phyloP scores from a whole-genome alignment of 1,139 yeast genomes.

The Yamadazyma atlantica region DNA sequence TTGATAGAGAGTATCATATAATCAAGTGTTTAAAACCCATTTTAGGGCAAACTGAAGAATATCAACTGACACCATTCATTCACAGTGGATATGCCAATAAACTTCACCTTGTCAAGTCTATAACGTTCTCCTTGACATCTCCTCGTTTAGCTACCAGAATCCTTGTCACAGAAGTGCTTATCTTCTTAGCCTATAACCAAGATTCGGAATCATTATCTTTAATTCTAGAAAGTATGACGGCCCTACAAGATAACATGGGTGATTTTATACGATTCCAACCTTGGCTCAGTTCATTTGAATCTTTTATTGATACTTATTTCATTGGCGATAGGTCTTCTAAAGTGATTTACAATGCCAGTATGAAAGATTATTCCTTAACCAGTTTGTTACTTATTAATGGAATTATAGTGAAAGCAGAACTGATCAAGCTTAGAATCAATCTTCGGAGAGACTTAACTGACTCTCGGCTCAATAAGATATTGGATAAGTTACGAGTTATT shows the following conservation, averaged over 20 bases:
- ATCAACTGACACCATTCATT: conserved; percentile 13
- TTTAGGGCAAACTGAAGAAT: conserved; percentile 20
- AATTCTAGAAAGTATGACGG: conserved; percentile 33
- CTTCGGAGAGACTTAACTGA: conserved; percentile 43
- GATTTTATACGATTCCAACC: conserved; percentile 41
- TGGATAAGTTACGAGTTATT: conserved; percentile 36
- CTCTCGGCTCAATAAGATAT: conserved; percentile 37
- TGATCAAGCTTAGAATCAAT: conserved; percentile 28
- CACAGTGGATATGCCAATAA: conserved; percentile 22
- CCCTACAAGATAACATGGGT: conserved; percentile 36
- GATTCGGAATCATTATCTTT: conserved; percentile 24
- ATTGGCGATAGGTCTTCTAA: conserved; percentile 17
- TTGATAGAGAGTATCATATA: conserved; percentile 40
- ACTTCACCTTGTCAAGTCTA: conserved; percentile 33
- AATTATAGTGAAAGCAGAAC: conserved; percentile 36
- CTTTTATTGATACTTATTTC: conserved; percentile 33
- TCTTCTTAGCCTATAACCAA: conserved; percentile 32
- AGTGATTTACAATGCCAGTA: conserved; percentile 16
- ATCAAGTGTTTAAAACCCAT: conserved; percentile 40
- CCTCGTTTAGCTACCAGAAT: conserved; percentile 44
- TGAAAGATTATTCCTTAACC: conserved; percentile 44
- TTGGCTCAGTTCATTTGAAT: conserved; percentile 41
- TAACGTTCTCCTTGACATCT: conserved; percentile 38
- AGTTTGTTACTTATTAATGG: conserved; percentile 46
- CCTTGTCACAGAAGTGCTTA: conserved; percentile 43